phyloP scores from a whole-genome alignment of 768 basidiomycete species.

The Phanerochaete carnosa region DNA sequence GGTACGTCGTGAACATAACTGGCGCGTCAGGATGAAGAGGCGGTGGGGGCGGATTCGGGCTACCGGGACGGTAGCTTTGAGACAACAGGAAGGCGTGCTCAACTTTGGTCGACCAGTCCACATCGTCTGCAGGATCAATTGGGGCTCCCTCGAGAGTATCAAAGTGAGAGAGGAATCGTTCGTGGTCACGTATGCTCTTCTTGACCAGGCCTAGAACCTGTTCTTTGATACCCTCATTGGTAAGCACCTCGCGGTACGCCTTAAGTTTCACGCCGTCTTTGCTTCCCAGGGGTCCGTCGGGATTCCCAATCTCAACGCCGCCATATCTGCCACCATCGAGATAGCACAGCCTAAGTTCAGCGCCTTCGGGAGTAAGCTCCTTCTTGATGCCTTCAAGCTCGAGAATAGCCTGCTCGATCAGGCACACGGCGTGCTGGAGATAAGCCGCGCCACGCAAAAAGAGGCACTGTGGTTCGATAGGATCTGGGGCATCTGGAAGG shows the following conservation, averaged over 20 bases:
- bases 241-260: slow-evolving; percentile 63
- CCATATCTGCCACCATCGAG: slow-evolving; percentile 75
- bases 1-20: slow-evolving; percentile 82
- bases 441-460: slow-evolving; percentile 84
- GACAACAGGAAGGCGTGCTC: slow-evolving; percentile 69
- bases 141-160: slow-evolving; percentile 59
- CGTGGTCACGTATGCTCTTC: slow-evolving; percentile 82
- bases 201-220: slow-evolving; percentile 56
- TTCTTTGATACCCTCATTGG: slow-evolving; percentile 53
- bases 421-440: slow-evolving; percentile 71
- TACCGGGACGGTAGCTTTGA: slow-evolving; percentile 65
- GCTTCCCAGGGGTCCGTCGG: slow-evolving; percentile 71
- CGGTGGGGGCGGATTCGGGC: slow-evolving; percentile 33
- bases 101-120: slow-evolving; percentile 48
- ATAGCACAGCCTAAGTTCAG: slow-evolving; percentile 75
- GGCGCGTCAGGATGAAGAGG: slow-evolving; percentile 43
- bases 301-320: slow-evolving; percentile 82
- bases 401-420: slow-evolving; percentile 73
- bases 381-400: slow-evolving; percentile 68
- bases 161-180: slow-evolving; percentile 81
- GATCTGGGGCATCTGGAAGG: slow-evolving; percentile 76
- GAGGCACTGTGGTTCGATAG: slow-evolving; percentile 79
- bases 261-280: slow-evolving; percentile 52
- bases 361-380: slow-evolving; percentile 56
- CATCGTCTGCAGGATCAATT: slow-evolving; percentile 19